Base-by-base conservation (phyloP, 495 filamentous ascomycete genomes). In the Lophium mytilinum region DNA sequence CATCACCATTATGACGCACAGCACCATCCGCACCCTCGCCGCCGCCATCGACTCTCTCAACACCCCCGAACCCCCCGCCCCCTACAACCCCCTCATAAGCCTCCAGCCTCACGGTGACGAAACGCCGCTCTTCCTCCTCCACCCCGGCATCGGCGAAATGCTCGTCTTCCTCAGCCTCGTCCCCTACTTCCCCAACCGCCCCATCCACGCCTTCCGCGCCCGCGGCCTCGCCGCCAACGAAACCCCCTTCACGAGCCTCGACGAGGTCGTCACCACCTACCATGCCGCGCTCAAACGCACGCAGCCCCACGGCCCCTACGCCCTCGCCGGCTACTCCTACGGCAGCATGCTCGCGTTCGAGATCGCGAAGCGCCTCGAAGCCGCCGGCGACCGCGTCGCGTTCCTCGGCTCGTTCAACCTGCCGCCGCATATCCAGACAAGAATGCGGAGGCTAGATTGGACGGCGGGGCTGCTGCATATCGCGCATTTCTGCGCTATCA, bases 301-400 rank as follows among this genome's bases (percentile, higher is more conserved):
- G 3, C 80, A 83, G 61, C 79, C 79, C 0, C 15, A 64, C 0
- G 81, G 82, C 3, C 80, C 81, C 0, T 83, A 85, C 57, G 74
- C 76, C 4, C 53, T 85, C 2, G 76, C 76, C 0, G 81, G 82
- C 3, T 85, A 82, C 63, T 76, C 68, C 0, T 80, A 73, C 55
- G 82, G 81, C 9, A 56, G 59, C 0, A 78, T 81, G 68, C 45
- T 82, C 8, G 76, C 79, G 2, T 85, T 82, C 36, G 82, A 84
- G 56, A 58, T 77, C 3, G 63, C 70, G 19, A 83, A 82, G 61
- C 11, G 59, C 1, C 71, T 83, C 6, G 69, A 78, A 17, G 49
- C 45, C 0, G 14, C 21, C 11, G 63, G 50, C 33, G 66, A 58
- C 14, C 52, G 56, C n/a, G 72, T 77, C 1, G 10, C 50, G 4